Evolutionary conservation across 148 eudicot genomes (phyloP).

Genomic region (Nepenthes mirabilis): DNA sequence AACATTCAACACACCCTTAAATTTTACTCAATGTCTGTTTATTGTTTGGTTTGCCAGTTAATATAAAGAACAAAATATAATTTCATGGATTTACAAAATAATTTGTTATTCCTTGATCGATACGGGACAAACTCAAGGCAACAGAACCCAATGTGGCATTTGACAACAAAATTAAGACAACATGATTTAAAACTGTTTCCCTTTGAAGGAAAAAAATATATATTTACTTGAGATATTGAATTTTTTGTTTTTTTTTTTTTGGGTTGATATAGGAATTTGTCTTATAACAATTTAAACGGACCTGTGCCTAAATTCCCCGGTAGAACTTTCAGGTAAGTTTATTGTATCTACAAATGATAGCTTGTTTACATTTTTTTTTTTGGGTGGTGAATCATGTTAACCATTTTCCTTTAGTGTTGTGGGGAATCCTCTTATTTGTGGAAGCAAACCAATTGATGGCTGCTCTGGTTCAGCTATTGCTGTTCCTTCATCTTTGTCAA

Average conservation of each 20-base stretch:
- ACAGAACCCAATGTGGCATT: too few species aligned
- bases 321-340: conserved; percentile 61
- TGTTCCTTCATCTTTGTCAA: conserved; percentile 43
- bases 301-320: conserved; percentile 69
- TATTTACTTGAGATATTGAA: not conserved
- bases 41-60: too few species aligned
- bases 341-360: not conserved
- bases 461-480: conserved; percentile 47
- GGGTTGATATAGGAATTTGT: conserved; percentile 58
- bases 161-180: too few species aligned
- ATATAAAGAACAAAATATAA: too few species aligned
- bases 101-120: too few species aligned
- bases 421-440: conserved; percentile 69
- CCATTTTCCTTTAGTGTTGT: conserved; percentile 30
- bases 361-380: not conserved
- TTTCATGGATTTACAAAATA: too few species aligned
- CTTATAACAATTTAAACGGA: conserved; percentile 85
- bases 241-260: not conserved
- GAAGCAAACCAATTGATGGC: conserved; percentile 37
- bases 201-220: not conserved
- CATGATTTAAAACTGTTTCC: not conserved
- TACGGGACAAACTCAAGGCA: too few species aligned
- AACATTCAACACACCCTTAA: too few species aligned
- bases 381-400: conserved; percentile 8
- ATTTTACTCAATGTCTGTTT: too few species aligned